Percentiles rank a stretch among this genome's conserved stretches.
These are phyloP conservation scores for Saccharomyces hybrid DNA, from an alignment of 1,139 yeast species.

Conservation along the genomic window DNA sequence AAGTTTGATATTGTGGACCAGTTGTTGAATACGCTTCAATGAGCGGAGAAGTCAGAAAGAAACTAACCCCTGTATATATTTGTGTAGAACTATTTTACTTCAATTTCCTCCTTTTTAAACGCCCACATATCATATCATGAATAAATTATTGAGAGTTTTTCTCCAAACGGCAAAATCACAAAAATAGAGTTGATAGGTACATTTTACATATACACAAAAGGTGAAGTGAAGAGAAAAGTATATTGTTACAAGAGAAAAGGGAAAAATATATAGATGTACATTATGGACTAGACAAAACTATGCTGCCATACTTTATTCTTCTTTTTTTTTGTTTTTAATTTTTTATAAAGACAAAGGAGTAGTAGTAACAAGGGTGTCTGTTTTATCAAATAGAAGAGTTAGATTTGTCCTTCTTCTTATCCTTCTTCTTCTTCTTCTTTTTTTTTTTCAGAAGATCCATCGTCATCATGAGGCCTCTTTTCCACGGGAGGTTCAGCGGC, in stretches of 20 bases:
- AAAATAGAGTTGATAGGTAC: neutral
- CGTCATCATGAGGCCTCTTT: slow-evolving; percentile 30
- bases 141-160: neutral
- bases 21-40: neutral
- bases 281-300: neutral
- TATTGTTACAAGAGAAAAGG: neutral
- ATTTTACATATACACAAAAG: neutral
- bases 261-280: neutral
- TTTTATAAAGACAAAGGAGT: neutral
- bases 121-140: neutral
- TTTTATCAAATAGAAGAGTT: slow-evolving; percentile 1
- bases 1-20: slow-evolving; percentile 19
- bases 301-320: neutral
- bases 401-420: slow-evolving; percentile 34
- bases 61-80: slow-evolving; percentile 1
- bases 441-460: slow-evolving; percentile 34
- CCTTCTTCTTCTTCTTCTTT: slow-evolving; percentile 39
- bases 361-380: neutral
- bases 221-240: neutral
- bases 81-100: neutral
- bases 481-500: slow-evolving; percentile 14
- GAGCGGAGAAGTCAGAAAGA: neutral
- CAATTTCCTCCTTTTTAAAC: neutral
- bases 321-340: neutral
- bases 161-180: neutral